Evolutionary conservation across 345 rosid genomes (phyloP), one percentile per base, ranked within the genome.

Genomic region (Nasturtium officinale): DNA sequence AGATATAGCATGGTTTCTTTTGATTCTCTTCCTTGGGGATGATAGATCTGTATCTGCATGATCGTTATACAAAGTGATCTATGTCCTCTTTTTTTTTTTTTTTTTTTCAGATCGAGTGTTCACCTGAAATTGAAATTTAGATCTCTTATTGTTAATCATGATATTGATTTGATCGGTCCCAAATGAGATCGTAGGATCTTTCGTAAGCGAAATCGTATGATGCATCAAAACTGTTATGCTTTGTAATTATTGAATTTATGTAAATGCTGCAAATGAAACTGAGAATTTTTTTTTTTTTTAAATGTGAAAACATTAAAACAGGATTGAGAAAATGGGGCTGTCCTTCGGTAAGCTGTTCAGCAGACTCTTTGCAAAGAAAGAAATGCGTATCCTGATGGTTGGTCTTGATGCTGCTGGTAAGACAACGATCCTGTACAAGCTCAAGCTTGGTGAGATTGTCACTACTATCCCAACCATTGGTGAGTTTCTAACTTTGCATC

Each of bases 381-480:
- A 78, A 74, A 78, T 78, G 81, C 81, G 81, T 30, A 78, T 78
- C 4, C 74, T 78, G 0, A 78, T 78, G 81, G 81, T 78, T 6
- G 81, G 81, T 78, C 81, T 78, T 8, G 81, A 78, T 61, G 81
- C 81, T 37, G 81, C 81, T 60, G 81, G 81, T 78, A 87, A 87
- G 85, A 87, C 92, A n/a, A 87, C 92, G 64, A 87, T 87, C 11
- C 40, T 87, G 66, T 87, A 87, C 76, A 87, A 85, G 83, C 88
- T 87, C 70, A 85, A 87, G 76, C 84, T 87, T 6, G 92, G 92
- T 3, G 90, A 87, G 84, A 87, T 87, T 23, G 92, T 87, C 29
- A 85, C 92, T 7, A 87, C 90, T 4, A 87, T 87, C 59, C 92
- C 92, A 18, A 85, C 92, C n/a, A 87, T 87, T 23, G 92, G 89